Percentiles rank a stretch among this genome's conserved stretches.
phyloP scores from a whole-genome alignment of 2,329 filamentous ascomycete genomes.

The Chaetomiaceae sp. region DNA sequence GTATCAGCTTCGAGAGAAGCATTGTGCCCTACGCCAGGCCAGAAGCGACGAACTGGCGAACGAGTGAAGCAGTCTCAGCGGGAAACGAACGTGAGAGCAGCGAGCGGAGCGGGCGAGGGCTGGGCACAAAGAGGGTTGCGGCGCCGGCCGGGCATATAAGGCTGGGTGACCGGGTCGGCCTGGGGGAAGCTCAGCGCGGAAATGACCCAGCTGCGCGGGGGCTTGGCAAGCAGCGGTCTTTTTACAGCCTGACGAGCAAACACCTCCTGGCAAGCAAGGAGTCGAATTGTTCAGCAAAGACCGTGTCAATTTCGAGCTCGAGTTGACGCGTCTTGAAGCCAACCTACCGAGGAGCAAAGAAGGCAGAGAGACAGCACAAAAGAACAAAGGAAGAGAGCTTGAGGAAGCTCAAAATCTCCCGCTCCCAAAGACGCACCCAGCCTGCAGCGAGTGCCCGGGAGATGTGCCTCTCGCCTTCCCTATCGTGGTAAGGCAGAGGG shows the following conservation, averaged over 20 bases:
- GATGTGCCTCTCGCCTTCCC: slow-evolving; percentile 4
- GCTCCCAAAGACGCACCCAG: not conserved
- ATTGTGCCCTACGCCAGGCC: slow-evolving; percentile 18
- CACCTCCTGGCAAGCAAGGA: not conserved
- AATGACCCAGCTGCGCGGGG: slow-evolving; percentile 21
- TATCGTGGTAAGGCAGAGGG: slow-evolving; percentile 11
- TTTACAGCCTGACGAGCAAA: slow-evolving; percentile 3
- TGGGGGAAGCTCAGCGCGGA: slow-evolving; percentile 9
- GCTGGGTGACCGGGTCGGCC: slow-evolving; percentile 8
- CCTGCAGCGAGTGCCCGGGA: not conserved
- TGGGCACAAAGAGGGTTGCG: slow-evolving; percentile 10
- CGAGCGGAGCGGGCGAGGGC: slow-evolving; percentile 19
- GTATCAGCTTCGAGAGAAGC: slow-evolving; percentile 25
- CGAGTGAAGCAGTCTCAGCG: slow-evolving; percentile 15
- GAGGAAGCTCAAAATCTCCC: slow-evolving; percentile 1
- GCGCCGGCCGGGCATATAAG: slow-evolving; percentile 26
- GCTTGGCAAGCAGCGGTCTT: slow-evolving; percentile 20
- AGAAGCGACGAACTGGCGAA: slow-evolving; percentile 7
- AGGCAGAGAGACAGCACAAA: not conserved
- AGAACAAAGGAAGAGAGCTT: not conserved
- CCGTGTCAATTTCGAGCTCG: not conserved
- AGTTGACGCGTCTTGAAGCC: not conserved
- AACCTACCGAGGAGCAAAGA: not conserved
- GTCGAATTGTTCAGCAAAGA: not conserved
- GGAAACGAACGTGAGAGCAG: slow-evolving; percentile 23